Evolutionary conservation across 176 grass and related monocot genomes (phyloP).

Genomic region (Thalia dealbata): DNA sequence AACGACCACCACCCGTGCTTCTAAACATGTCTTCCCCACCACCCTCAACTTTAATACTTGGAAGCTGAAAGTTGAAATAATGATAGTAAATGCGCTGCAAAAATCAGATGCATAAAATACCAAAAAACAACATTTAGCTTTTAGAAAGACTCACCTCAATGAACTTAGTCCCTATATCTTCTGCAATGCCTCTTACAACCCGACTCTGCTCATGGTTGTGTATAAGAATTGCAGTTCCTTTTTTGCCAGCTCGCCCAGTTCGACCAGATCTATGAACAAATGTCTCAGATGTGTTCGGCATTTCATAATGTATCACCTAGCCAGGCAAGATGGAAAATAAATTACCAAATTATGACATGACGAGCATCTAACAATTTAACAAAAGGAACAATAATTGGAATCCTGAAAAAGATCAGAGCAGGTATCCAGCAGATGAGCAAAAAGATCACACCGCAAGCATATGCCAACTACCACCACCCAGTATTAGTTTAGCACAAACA

Average conservation of each 20-base stretch:
- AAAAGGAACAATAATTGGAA: background rate
- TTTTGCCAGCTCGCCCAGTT: constrained; percentile 88
- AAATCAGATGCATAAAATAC: background rate
- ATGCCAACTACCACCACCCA: no score
- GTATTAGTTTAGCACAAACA: no score
- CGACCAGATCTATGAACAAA: constrained; percentile 93
- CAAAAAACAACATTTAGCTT: background rate
- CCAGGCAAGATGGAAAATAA: background rate
- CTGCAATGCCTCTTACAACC: constrained; percentile 63
- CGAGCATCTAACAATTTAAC: background rate
- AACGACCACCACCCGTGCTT: constrained; percentile 39
- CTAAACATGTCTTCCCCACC: constrained; percentile 53
- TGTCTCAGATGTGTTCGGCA: constrained; percentile 73
- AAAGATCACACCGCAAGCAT: no score
- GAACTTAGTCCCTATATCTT: constrained; percentile 79
- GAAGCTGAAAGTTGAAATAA: constrained; percentile 41
- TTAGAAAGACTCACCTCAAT: constrained; percentile 37
- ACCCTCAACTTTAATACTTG: constrained; percentile 42
- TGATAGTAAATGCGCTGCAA: background rate
- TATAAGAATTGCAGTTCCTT: constrained; percentile 76
- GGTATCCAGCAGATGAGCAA: background rate
- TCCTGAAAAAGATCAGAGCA: background rate
- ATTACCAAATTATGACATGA: background rate
- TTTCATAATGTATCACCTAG: constrained; percentile 80
- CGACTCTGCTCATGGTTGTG: constrained; percentile 59